Evolutionary conservation across 306 rosid genomes (phyloP).

Genomic region (Malus sylvestris): DNA sequence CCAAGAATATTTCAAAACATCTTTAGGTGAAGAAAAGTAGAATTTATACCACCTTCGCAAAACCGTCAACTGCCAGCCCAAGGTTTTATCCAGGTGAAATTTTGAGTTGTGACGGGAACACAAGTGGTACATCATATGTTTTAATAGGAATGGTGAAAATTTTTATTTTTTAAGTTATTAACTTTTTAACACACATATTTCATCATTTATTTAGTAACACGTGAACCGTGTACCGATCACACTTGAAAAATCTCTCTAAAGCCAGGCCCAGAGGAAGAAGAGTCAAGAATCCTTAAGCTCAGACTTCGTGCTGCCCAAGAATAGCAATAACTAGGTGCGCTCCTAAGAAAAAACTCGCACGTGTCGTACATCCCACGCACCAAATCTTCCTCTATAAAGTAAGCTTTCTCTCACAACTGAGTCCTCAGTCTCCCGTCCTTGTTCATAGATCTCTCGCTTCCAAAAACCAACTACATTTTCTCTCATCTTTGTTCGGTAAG

Average conservation of each 20-base stretch:
- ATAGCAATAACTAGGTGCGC: background rate
- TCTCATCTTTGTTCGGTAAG: conserved; percentile 8
- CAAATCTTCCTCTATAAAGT: background rate
- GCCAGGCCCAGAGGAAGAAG: background rate
- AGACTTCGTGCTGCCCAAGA: background rate
- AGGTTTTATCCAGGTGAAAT: background rate
- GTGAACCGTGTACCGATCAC: too few species aligned
- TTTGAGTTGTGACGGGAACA: too few species aligned
- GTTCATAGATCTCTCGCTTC: background rate
- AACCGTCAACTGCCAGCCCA: conserved; percentile 7
- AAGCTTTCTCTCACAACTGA: background rate
- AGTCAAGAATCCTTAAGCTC: background rate
- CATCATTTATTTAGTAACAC: too few species aligned
- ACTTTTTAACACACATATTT: too few species aligned
- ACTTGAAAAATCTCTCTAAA: too few species aligned
- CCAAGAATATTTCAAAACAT: background rate
- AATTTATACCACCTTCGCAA: background rate
- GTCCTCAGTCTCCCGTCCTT: background rate
- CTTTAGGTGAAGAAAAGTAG: background rate
- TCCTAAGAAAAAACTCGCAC: background rate
- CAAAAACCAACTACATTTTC: background rate
- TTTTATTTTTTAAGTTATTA: too few species aligned
- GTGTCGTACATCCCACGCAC: background rate
- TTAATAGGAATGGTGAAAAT: too few species aligned
- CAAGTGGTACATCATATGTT: too few species aligned